Conservation (phyloP, 352 stramenopile species). For the Plasmopara viticola region DNA sequence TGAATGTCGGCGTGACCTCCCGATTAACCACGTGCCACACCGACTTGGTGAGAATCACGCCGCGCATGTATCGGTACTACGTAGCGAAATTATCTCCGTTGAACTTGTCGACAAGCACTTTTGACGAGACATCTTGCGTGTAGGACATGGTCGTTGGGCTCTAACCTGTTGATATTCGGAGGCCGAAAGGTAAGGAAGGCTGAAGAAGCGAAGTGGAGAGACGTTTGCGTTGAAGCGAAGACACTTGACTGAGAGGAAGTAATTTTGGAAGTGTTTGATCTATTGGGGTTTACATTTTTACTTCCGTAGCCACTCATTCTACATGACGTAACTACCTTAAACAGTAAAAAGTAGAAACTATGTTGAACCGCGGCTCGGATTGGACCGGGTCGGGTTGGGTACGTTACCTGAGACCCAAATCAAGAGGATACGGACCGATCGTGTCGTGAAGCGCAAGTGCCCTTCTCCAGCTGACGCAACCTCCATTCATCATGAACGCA, state of each 20-base stretch:
- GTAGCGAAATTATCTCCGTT: too few species aligned
- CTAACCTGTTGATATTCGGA: constrained; percentile 4
- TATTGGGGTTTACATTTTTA: too few species aligned
- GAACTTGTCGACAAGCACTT: constrained; percentile 5
- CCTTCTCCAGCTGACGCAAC: too few species aligned
- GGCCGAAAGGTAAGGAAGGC: neutral
- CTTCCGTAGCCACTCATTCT: too few species aligned
- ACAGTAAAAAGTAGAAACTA: too few species aligned
- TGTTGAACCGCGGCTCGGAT: neutral
- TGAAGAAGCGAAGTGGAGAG: neutral
- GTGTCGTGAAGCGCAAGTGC: too few species aligned
- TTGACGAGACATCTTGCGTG: constrained; percentile 7
- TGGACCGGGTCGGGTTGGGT: too few species aligned
- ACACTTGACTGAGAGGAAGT: too few species aligned
- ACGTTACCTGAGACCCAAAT: neutral
- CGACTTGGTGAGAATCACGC: neutral
- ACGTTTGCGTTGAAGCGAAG: neutral
- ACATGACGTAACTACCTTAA: too few species aligned
- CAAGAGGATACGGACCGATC: too few species aligned
- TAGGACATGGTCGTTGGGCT: constrained; percentile 18
- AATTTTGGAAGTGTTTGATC: too few species aligned
- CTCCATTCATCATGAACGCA: too few species aligned
- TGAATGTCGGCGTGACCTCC: constrained; percentile 12
- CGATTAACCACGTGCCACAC: constrained; percentile 21
- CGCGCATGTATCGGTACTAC: neutral